Percentiles rank a stretch among this genome's conserved stretches.
These are phyloP conservation scores for Arctium minus DNA, from an alignment of 129 eudicot genomes.

Conservation along the genomic window DNA sequence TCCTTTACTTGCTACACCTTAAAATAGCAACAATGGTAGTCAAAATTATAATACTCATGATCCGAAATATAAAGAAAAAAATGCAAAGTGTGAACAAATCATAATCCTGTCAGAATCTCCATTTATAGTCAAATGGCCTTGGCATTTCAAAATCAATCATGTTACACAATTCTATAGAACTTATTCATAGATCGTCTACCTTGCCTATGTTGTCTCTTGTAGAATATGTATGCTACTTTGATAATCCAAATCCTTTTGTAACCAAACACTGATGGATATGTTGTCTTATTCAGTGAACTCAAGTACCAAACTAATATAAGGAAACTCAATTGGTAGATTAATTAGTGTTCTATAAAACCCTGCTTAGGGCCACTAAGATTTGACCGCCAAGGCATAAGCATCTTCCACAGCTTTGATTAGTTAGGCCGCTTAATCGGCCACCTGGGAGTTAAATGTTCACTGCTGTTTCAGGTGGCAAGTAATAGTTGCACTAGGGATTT, in stretches of 20 bases:
- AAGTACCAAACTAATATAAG: background rate
- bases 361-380: background rate
- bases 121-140: background rate
- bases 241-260: background rate
- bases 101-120: background rate
- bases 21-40: background rate
- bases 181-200: background rate
- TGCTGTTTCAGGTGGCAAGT: background rate
- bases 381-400: background rate
- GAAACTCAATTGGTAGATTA: background rate
- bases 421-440: background rate
- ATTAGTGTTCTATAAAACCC: background rate
- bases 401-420: background rate
- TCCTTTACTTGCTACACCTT: background rate
- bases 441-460: background rate
- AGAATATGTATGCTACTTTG: background rate
- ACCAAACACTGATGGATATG: background rate
- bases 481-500: background rate
- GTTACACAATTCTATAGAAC: background rate
- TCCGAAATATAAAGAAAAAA: background rate
- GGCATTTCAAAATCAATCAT: background rate
- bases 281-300: background rate
- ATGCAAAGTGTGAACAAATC: background rate
- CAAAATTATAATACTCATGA: background rate
- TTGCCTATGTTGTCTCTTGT: background rate